Evolutionary conservation across 2,329 filamentous ascomycete genomes (phyloP).

Genomic region (Hymenoscyphus albidus): DNA sequence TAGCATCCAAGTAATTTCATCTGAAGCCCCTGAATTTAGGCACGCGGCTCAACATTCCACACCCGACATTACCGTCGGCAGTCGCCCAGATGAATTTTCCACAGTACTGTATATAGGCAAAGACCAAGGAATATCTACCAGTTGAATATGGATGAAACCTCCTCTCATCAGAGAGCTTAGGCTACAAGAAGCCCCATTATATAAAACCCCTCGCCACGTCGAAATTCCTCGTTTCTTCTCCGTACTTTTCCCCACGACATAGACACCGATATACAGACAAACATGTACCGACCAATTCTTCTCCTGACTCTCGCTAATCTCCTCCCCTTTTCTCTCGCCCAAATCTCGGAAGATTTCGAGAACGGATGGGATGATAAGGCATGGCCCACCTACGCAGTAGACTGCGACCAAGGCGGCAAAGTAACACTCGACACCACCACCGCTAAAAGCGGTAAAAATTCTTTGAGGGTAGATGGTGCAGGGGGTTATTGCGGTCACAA

Average conservation of each 20-base stretch:
- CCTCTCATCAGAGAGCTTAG: background rate
- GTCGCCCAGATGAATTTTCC: background rate
- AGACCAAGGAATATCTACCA: background rate
- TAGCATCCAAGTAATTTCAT: too few relatives aligned
- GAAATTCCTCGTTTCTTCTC: conserved; percentile 13
- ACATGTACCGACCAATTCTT: conserved; percentile 43
- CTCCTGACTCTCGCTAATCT: conserved; percentile 42
- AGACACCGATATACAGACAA: conserved; percentile 20
- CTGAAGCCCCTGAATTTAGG: conserved; percentile 11
- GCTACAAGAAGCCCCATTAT: background rate
- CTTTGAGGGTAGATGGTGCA: conserved; percentile 48
- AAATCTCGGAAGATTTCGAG: conserved; percentile 55
- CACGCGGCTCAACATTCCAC: conserved; percentile 15
- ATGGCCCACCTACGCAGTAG: conserved; percentile 56
- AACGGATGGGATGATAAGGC: conserved; percentile 52
- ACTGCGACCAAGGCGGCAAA: conserved; percentile 55
- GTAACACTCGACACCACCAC: conserved; percentile 54
- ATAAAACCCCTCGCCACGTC: background rate
- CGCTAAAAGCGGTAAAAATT: conserved; percentile 54
- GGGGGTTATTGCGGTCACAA: conserved; percentile 56
- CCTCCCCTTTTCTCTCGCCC: conserved; percentile 46
- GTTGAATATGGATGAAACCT: background rate
- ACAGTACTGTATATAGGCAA: background rate
- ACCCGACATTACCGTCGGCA: conserved; percentile 15
- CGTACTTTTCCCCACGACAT: conserved; percentile 9